Percentiles rank a stretch among this genome's conserved stretches.
Evolutionary conservation across 2,329 filamentous ascomycete genomes (phyloP).

Genomic region (Pseudopyricularia cyperi): DNA sequence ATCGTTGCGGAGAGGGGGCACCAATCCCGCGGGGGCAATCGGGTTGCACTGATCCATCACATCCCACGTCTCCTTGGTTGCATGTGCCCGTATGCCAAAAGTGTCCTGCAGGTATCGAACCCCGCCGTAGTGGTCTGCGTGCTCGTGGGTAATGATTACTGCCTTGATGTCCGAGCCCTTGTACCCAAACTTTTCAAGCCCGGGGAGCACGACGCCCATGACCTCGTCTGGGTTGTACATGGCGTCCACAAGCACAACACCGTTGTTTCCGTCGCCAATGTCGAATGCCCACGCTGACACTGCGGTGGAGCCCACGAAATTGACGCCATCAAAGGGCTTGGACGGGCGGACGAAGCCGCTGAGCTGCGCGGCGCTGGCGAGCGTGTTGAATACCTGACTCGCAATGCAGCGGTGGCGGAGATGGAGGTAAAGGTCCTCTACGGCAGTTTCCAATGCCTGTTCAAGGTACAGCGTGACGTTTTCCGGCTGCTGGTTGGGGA

Average conservation of each 20-base stretch:
- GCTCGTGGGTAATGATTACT: conserved; percentile 15
- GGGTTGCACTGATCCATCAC: not conserved
- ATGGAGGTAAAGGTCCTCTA: not conserved
- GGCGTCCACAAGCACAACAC: conserved; percentile 11
- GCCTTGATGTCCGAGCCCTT: conserved; percentile 14
- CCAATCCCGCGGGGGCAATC: not conserved
- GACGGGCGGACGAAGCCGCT: not conserved
- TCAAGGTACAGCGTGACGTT: not conserved
- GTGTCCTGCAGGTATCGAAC: conserved; percentile 12
- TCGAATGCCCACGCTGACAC: conserved; percentile 15
- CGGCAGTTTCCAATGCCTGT: not conserved
- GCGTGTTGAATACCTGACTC: not conserved
- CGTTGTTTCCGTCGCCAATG: conserved; percentile 10
- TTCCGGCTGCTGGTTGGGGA: not conserved
- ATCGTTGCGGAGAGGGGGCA: conserved; percentile 4
- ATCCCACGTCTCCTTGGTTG: conserved; percentile 3
- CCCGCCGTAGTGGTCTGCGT: conserved; percentile 15
- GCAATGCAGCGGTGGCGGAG: not conserved
- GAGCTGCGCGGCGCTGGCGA: not conserved
- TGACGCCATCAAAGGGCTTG: not conserved
- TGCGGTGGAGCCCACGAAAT: not conserved
- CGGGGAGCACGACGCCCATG: conserved; percentile 7
- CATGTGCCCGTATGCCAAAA: conserved; percentile 9
- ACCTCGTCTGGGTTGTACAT: conserved; percentile 10
- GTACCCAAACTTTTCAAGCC: conserved; percentile 10